Evolutionary conservation across 495 filamentous ascomycete species (phyloP), one percentile per base, ranked within the genome.

Genomic region (Friedmanniomyces endolithicus): DNA sequence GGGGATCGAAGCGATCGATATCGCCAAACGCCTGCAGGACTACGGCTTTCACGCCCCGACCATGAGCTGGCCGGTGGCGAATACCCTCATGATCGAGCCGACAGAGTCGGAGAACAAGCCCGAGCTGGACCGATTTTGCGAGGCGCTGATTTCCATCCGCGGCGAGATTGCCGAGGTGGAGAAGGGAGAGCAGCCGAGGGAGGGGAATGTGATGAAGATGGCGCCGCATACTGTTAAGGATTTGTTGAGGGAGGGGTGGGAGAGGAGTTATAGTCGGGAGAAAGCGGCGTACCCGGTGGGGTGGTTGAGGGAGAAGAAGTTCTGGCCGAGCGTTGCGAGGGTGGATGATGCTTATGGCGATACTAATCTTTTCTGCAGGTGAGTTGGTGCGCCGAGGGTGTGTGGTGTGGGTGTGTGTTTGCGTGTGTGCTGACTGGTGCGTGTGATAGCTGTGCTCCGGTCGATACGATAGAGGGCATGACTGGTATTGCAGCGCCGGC

Each of bases 1-100:
- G 49, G 87, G 87, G 12, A 75, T 98, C 65, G 90, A 97, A 72
- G 92, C 89, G 40, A 94, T 96, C 64, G 92, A 98, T 63, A 85
- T 98, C 54, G 92, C 92, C 62, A 98, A 98, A 75, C 88, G 92
- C 55, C 81, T 98, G 9, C 90, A 96, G 70, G 92, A 98, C 66
- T 98, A 95, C 67, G 92, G 92, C 40, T 98, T 98, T 79, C 92
- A 98, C 68, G 88, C 94, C 2, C 92, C 92, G 2, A 98, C 92
- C 44, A 97, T 98, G 92, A 88, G 83, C 65, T 98, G 89, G 89
- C 92, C 92, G 6, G 90, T 98, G 1, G 76, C 88, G 44, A 92
- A 92, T 69, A 98, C 92, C 1, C 80, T 98, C 19, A 98, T 98
- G 92, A 94, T 98, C 61, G 92, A 98, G 74, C 92, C 92, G 31